phyloP scores from a whole-genome alignment of 2,329 filamentous ascomycete genomes.

The Blastomyces silverae region DNA sequence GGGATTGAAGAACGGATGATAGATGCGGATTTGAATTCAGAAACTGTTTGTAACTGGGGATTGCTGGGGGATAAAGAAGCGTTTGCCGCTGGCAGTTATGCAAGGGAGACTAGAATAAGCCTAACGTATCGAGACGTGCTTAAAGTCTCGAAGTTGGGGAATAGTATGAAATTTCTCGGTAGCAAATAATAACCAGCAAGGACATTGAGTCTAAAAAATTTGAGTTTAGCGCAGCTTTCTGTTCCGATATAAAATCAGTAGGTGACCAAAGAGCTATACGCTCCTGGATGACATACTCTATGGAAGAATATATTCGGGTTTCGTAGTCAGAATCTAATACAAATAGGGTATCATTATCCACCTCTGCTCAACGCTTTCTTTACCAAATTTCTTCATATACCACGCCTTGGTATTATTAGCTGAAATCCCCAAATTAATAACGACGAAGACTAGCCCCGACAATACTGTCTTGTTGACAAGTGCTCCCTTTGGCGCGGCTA shows the following conservation, averaged over 20 bases:
- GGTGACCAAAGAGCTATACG: background rate
- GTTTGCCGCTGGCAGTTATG: constrained; percentile 39
- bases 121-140: constrained; percentile 75
- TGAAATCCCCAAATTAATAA: constrained; percentile 72
- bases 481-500: constrained; percentile 61
- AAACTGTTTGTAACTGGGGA: constrained; percentile 52
- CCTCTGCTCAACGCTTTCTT: constrained; percentile 53
- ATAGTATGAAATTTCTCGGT: constrained; percentile 53
- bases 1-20: constrained; percentile 51
- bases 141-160: constrained; percentile 67
- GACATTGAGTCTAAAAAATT: too few species aligned
- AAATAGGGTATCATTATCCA: constrained; percentile 67
- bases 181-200: constrained; percentile 25
- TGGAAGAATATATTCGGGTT: constrained; percentile 23
- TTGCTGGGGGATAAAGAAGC: constrained; percentile 43
- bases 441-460: constrained; percentile 64
- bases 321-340: constrained; percentile 26
- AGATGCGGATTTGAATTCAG: constrained; percentile 57
- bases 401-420: constrained; percentile 70
- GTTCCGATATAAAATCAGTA: background rate
- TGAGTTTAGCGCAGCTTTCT: background rate
- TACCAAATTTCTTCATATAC: constrained; percentile 71
- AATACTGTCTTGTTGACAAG: constrained; percentile 66
- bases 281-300: background rate
- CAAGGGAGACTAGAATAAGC: constrained; percentile 50